These are phyloP conservation scores for Gossypium trilobum DNA, from an alignment of 441 rosid genomes.

Conservation along the genomic window DNA sequence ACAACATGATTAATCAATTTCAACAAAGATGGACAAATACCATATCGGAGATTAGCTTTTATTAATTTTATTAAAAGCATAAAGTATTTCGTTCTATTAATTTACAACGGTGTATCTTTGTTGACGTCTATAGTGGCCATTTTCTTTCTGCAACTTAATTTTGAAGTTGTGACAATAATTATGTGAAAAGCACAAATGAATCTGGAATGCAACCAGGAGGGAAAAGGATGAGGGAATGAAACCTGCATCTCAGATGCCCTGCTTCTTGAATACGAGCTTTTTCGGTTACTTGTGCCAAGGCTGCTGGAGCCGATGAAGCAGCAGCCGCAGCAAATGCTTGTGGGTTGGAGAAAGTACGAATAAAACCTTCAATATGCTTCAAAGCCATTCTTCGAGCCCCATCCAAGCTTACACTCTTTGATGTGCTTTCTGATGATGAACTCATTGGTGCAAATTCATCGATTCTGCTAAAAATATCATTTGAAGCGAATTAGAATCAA, in stretches of 20 bases:
- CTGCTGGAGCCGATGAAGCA: constrained; percentile 67
- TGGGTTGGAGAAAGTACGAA: constrained; percentile 57
- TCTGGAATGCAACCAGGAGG: constrained; percentile 1
- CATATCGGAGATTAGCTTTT: not conserved
- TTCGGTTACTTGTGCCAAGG: constrained; percentile 76
- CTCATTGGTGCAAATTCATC: constrained; percentile 62
- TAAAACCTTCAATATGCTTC: constrained; percentile 63
- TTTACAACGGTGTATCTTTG: not conserved
- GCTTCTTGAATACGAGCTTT: constrained; percentile 92
- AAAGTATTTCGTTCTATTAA: not conserved
- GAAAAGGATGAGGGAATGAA: constrained; percentile 3
- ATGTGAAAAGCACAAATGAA: not conserved
- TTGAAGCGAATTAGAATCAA: not conserved
- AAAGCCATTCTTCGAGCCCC: constrained; percentile 78
- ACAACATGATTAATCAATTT: not conserved
- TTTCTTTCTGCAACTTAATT: not conserved
- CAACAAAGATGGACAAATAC: not conserved
- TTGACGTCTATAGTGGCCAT: not conserved
- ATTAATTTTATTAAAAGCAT: not conserved
- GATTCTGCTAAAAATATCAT: constrained; percentile 46
- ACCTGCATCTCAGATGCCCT: constrained; percentile 98
- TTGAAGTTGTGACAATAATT: not conserved
- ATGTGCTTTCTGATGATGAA: constrained; percentile 50
- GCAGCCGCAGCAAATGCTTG: constrained; percentile 67
- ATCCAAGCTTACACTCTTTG: constrained; percentile 68